Conservation (phyloP, 176 grass and related monocot species). For the Oryza australiensis region DNA sequence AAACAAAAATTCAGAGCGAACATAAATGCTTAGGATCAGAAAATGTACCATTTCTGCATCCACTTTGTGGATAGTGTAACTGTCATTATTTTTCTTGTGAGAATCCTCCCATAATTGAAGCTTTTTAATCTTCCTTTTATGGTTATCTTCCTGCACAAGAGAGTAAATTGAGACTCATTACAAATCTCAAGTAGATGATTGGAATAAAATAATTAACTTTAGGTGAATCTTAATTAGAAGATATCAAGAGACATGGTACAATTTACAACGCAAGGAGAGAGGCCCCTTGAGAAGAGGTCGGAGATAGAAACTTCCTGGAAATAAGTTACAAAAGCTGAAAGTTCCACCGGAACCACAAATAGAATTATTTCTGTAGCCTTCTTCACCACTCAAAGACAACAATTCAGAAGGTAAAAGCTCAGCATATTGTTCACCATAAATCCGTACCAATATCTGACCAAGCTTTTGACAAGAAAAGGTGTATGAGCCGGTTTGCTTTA, state of each 20-base stretch:
- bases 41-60: no score
- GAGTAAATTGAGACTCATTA: no score
- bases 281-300: conserved; percentile 85
- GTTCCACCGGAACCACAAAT: conserved; percentile 70
- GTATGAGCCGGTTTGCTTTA: conserved; percentile 66
- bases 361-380: conserved; percentile 97
- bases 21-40: no score
- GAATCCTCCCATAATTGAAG: no score
- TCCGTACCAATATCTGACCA: conserved; percentile 70
- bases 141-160: no score
- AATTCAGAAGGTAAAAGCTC: conserved; percentile 78
- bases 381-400: conserved; percentile 91
- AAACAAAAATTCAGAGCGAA: no score
- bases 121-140: no score
- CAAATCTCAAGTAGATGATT: no score
- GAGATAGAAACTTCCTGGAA: conserved; percentile 95
- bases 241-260: neutral
- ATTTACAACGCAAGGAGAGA: neutral
- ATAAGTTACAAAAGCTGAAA: conserved; percentile 86
- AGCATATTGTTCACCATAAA: conserved; percentile 57
- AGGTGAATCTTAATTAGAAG: no score
- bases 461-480: conserved; percentile 88
- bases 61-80: no score
- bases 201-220: no score
- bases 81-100: no score